A percentile compares a stretch with the other conserved stretches of the same genome.
phyloP scores from a whole-genome alignment of 2,329 filamentous ascomycete species.

The Dothistroma pini region DNA sequence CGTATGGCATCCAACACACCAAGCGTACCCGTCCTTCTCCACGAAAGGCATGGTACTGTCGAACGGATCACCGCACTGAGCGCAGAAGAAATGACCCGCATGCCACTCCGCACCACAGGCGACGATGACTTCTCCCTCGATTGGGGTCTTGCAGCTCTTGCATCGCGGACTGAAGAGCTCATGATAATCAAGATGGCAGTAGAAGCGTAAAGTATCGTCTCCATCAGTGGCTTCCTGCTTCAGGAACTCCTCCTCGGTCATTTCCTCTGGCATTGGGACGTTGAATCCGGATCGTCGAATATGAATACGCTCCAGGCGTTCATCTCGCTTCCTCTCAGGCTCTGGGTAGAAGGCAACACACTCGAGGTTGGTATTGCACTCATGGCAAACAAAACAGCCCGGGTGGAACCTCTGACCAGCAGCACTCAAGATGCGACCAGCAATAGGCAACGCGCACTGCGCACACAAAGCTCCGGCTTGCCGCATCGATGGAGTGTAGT shows the following conservation, averaged over 20 bases:
- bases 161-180: constrained; percentile 89
- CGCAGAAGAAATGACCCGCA: constrained; percentile 97
- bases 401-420: constrained; percentile 84
- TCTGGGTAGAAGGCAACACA: constrained; percentile 96
- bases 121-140: constrained; percentile 89
- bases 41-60: constrained; percentile 71
- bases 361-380: constrained; percentile 83
- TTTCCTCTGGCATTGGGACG: constrained; percentile 56
- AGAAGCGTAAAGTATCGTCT: constrained; percentile 75
- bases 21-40: constrained; percentile 96
- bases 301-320: constrained; percentile 69
- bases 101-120: constrained; percentile 97
- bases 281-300: constrained; percentile 54
- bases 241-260: constrained; percentile 51
- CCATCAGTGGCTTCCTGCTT: constrained; percentile 51
- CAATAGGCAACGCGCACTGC: constrained; percentile 77
- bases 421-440: constrained; percentile 84
- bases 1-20: constrained; percentile 92
- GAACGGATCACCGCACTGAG: constrained; percentile 87
- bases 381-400: constrained; percentile 84
- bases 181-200: constrained; percentile 98
- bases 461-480: constrained; percentile 71
- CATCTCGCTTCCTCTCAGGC: constrained; percentile 66
- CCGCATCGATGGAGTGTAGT: constrained; percentile 45
- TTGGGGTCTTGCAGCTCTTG: constrained; percentile 94